Evolutionary conservation across 192 early-diverging fungal genomes (phyloP), one percentile per base, ranked within the genome.

Genomic region (Lunasporangiospora selenospora): DNA sequence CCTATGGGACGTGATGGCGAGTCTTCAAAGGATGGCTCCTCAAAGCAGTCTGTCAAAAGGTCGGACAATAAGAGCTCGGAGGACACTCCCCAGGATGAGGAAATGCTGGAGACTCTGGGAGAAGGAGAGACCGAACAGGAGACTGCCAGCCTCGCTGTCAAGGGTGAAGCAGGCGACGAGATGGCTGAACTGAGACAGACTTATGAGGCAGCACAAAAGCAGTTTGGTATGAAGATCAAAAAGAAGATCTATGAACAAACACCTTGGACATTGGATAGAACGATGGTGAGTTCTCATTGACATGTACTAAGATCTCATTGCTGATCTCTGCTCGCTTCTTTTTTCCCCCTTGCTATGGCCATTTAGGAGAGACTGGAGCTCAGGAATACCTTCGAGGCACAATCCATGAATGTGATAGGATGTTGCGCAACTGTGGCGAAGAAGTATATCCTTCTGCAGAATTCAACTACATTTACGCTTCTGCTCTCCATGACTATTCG

Each of bases 371-470:
- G 38, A 66, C 53, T 1, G 62, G 67, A 18, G 54, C 78, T 6
- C 67, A 61, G 18, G 75, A 75, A 34, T 79, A 78, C 31, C 29
- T 84, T 29, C 78, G 82, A 23, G 82, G 82, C 4, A 80, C 80
- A 0, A 77, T 84, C 27, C 82, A 84, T 43, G 82, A 84, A 52
- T 81, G 78, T 29, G 82, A 84, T 47, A 62, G 82, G 39, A 84
- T 84, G 53, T 26, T 81, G 9, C 80, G 82, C 6, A 84, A 84
- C 64, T 83, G 79, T 62, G 69, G 58, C 11, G 58, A 58, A 18
- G 60, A 75, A 10, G 65, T 62, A 2, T 65, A 75, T 23, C 53
- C 77, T 10, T 77, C 78, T 4, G 48, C 65, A 23, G 51, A 65
- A 8, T 84, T 81, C 46, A 71, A 84, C 55, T 71, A 69, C 10